Base-by-base conservation (phyloP, 2,329 filamentous ascomycete species). In the Fusarium burgessii region DNA sequence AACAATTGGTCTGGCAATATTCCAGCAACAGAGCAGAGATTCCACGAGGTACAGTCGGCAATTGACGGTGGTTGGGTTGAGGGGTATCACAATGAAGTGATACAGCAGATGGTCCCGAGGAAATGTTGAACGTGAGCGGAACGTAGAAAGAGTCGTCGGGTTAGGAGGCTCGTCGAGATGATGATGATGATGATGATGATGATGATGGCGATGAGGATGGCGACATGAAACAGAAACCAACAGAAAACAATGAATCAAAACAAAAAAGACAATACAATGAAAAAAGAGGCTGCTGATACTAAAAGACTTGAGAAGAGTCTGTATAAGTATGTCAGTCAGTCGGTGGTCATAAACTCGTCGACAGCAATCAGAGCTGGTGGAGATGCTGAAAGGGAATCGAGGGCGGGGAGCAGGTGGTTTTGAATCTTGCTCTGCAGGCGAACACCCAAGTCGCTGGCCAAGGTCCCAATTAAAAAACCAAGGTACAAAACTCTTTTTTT, bases 1-100 rank as follows among this genome's bases (percentile, higher is more conserved):
- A 42, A 64, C 62, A 62, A 54, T 47, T 64, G 73, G 77, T 77
- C 74, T 75, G 77, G 80, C 80, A 80, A 80, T 81, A 80, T 81
- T 81, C 78, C 80, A 81, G 80, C 80, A 81, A 80, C 78, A 76
- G 71, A 78, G 72, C 73, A 71, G 27, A 8, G 15, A 42, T 15
- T 18, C 57, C 65, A 67, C 73, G 71, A 69, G 42, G 72, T 47
- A 69, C 66, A 69, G 58, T 60, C 65, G 70, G 40, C 64, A 72
- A 74, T 67, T 70, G 68, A 46, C 38, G 54, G 43, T 62, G 61
- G 46, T 45, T 45, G 58, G 50, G 18, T 35, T 33, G 33, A 43
- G 13, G 38, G 38, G 64, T 67, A 68, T 72, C 62, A 73, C 71
- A 71, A 29, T 20, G 36, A 73, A 68, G 68, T 73, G 61, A 60